Evolutionary conservation across 805 yeast genomes (phyloP), one percentile per base, ranked within the genome.

Genomic region (Yarrowia bubula): DNA sequence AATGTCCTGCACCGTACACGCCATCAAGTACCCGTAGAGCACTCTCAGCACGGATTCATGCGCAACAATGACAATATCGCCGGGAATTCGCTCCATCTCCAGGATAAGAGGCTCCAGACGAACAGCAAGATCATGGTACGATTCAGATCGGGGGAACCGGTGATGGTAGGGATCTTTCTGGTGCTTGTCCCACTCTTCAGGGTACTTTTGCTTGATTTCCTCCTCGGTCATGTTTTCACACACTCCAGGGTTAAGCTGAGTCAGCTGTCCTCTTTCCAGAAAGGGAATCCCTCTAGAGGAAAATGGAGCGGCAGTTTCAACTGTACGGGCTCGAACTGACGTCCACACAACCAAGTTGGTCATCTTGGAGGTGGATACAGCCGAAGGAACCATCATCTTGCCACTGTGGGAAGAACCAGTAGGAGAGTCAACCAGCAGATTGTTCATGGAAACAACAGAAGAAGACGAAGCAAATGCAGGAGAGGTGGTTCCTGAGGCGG

Each of bases 71-170:
- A 95, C 79, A 14, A 95, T 83, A 73, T 92, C 97, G 63, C 90
- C 84, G 17, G 75, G 71, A 83, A 89, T 87, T 70, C 98, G 83
- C 75, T 95, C 99, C 86, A 95, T 87, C 75, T 95, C 98, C 74
- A 95, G 81, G 67, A 95, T 85, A 65, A 95, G 80, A 0, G 98
- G 97, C 76, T 95, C 99, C 77, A 95, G 83, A 70, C 97, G 86
- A 41, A 95, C 88, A 0, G 99, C 98, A 66, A 95, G 81, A 75
- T 95, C 99, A 76, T 95, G 99, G 73, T 92, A 95, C 60, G 96
- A 89, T 77, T 95, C 99, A 0, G 96, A 91, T 58, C 98, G 81
- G 2, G 97, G 90, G 73, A 84, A 95, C 67, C 99, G 81, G 73
- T 88, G 93, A 76, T 95, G 98, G 73, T 95, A 95, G 1, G 97